Evolutionary conservation across 1,284 basidiomycete genomes (phyloP), one percentile per base, ranked within the genome.

Genomic region (Earliella scabrosa): DNA sequence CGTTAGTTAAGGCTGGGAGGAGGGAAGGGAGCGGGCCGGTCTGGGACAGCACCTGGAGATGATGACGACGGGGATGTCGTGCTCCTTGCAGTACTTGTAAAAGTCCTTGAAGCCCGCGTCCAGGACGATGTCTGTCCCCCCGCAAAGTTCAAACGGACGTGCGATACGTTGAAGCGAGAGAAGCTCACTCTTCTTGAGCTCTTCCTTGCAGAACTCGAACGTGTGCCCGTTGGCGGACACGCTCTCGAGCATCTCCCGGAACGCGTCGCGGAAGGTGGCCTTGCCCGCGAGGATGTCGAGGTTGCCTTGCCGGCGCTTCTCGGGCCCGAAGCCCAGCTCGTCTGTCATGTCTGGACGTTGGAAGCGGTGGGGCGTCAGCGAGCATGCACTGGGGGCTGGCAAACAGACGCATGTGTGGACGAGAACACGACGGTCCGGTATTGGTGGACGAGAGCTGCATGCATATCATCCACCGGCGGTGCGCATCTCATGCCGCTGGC

Each of bases 1-100:
- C 21, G 40, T 45, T 50, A 48, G 26, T 26, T 24, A 35, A 27
- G 5, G n/a, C 10, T 9, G 21, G 34, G 21, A n/a, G 40, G 20
- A 14, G 9, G 24, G 20, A 32, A 27, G 27, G 24, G 34, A 23
- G 56, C 78, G 56, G n/a, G n/a, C n/a, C n/a, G n/a, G n/a, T n/a
- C n/a, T n/a, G n/a, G n/a, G n/a, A n/a, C n/a, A n/a, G n/a, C 64
- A 90, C 90, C 91, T 93, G 4, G 94, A 97, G 44, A 97, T 93
- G 68, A 98, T 94, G 60, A 97, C 89, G 57, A 97, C 82, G 14
- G 95, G 94, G 46, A 97, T 83, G 62, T 87, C 87, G 55, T 86
- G 79, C 2, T 73, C 74, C 68, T 89, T 88, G 75, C 91, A 93
- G 84, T 88, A 97, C 26, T 77, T 72, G 73, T 90, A 89, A 73